Evolutionary conservation across 2,329 filamentous ascomycete genomes (phyloP).

Genomic region (Hymenoscyphus occultus): DNA sequence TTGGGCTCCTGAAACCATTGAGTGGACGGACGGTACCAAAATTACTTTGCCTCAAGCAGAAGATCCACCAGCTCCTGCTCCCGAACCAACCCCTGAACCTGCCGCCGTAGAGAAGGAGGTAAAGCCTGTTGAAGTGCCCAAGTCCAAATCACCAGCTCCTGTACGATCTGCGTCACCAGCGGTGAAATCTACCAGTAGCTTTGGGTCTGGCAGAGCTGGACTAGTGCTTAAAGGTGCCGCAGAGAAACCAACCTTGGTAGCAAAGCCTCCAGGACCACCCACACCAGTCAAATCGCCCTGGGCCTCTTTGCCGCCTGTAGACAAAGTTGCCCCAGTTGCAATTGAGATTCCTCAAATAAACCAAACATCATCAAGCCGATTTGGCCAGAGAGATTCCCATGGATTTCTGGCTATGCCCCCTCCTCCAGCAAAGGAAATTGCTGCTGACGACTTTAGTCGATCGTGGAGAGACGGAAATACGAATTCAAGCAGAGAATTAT

Average conservation of each 20-base stretch:
- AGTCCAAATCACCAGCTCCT: constrained; percentile 35
- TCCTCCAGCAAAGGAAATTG: constrained; percentile 76
- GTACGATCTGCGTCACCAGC: constrained; percentile 30
- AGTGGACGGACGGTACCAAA: constrained; percentile 86
- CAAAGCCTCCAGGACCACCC: constrained; percentile 65
- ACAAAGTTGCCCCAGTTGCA: constrained; percentile 69
- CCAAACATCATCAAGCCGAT: constrained; percentile 45
- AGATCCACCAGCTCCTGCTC: constrained; percentile 39
- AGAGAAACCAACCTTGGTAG: constrained; percentile 70
- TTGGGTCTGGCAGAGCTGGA: constrained; percentile 47
- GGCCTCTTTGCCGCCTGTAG: constrained; percentile 81
- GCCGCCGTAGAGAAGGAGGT: constrained; percentile 25
- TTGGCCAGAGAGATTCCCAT: constrained; percentile 53
- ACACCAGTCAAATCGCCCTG: constrained; percentile 85
- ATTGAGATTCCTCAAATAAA: constrained; percentile 50
- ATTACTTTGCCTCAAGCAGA: constrained; percentile 67
- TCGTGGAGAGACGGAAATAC: constrained; percentile 71
- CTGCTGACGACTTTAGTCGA: constrained; percentile 86
- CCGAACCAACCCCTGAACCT: constrained; percentile 32
- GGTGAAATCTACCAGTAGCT: constrained; percentile 30
- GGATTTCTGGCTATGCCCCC: constrained; percentile 53
- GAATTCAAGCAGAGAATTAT: constrained; percentile 71
- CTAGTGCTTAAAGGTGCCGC: constrained; percentile 64
- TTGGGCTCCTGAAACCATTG: constrained; percentile 80
- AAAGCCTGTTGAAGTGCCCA: constrained; percentile 25